A percentile compares a stretch with the other conserved stretches of the same genome.
phyloP scores from a whole-genome alignment of 345 rosid genomes.

The Arabidopsis thaliana region TAIR10.1 NC_003070.9:23694501-23695000 shows the following conservation, averaged over 20 bases:
- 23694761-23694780: conserved; percentile 14
- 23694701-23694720: neutral
- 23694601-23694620: neutral
- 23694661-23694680: neutral
- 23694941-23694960: neutral
- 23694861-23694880: conserved; percentile 46
- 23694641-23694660: neutral
- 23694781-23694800: neutral
- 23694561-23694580: too few relatives aligned
- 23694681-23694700: conserved; percentile 29
- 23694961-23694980: neutral
- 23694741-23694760: neutral
- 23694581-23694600: neutral
- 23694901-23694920: conserved; percentile 48
- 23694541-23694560: neutral
- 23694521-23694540: neutral
- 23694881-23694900: conserved; percentile 36
- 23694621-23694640: neutral
- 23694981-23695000: neutral
- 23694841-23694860: conserved; percentile 46
- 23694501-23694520: neutral
- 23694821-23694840: conserved; percentile 48
- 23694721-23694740: neutral
- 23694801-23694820: neutral
- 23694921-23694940: neutral